These are phyloP conservation scores for Fraxinus latifolia DNA, from an alignment of 305 asterid species.

Conservation along the genomic window DNA sequence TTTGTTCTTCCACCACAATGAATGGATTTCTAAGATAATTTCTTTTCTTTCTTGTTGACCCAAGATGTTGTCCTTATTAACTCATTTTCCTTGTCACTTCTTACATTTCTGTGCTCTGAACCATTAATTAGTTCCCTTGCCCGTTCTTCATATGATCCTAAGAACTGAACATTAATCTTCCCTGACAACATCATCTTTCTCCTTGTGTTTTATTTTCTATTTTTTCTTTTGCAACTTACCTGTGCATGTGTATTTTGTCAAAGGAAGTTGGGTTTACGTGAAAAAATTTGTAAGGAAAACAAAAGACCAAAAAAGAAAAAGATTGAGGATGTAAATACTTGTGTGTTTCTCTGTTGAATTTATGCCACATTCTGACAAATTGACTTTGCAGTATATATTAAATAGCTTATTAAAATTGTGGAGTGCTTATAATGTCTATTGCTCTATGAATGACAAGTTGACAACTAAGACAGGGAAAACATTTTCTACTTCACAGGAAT, in stretches of 20 bases:
- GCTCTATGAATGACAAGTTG: conserved; percentile 11
- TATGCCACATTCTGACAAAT: not conserved
- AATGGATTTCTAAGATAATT: not conserved
- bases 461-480: not conserved
- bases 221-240: not conserved
- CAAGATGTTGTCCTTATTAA: not conserved
- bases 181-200: not conserved
- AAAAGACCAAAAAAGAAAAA: not conserved
- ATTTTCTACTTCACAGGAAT: conserved; percentile 53
- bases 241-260: not conserved
- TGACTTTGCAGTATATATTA: not conserved
- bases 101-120: not conserved
- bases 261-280: too few relatives aligned
- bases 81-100: not conserved
- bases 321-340: not conserved
- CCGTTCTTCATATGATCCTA: not conserved
- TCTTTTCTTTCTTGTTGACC: not conserved
- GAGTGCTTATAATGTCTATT: conserved; percentile 7
- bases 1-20: not conserved
- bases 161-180: not conserved
- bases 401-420: not conserved
- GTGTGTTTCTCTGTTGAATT: not conserved
- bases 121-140: not conserved
- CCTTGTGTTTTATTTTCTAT: not conserved
- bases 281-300: not conserved